Conservation (phyloP, 1,284 basidiomycete species). For the Erythrobasidium hasegawianum region DNA sequence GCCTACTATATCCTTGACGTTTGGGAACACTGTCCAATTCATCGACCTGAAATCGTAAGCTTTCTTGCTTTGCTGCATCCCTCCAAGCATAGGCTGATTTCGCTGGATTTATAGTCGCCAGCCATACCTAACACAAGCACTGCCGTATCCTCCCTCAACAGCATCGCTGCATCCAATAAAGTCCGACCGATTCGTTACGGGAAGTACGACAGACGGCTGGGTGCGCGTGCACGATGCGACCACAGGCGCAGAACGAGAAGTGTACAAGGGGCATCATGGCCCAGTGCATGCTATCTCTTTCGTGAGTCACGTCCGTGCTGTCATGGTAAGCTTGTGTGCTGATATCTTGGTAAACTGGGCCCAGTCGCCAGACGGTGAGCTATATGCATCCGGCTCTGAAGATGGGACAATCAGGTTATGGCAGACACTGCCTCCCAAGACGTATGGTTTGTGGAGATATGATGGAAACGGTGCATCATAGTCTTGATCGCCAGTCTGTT, state of each 20-base stretch:
- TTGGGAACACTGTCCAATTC: slow-evolving; percentile 87
- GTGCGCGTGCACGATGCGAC: slow-evolving; percentile 82
- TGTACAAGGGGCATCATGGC: slow-evolving; percentile 95
- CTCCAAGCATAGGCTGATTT: background rate
- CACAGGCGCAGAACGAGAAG: slow-evolving; percentile 80
- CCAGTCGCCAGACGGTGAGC: slow-evolving; percentile 95
- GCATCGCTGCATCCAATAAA: slow-evolving; percentile 69
- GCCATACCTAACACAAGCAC: slow-evolving; percentile 50
- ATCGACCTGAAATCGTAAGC: slow-evolving; percentile 53
- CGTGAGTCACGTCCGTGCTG: background rate
- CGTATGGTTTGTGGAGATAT: slow-evolving; percentile 78
- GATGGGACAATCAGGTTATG: slow-evolving; percentile 82
- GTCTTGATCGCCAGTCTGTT: too few relatives aligned
- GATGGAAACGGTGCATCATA: slow-evolving; percentile 10
- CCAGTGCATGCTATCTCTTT: slow-evolving; percentile 64
- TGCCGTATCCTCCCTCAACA: slow-evolving; percentile 22
- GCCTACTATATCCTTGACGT: slow-evolving; percentile 67
- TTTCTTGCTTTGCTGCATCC: background rate
- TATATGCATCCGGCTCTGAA: slow-evolving; percentile 95
- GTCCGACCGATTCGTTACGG: slow-evolving; percentile 87
- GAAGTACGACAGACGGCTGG: slow-evolving; percentile 90
- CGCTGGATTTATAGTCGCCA: background rate
- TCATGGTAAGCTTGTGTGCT: background rate
- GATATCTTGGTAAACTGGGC: slow-evolving; percentile 60
- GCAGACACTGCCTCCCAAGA: slow-evolving; percentile 83